A percentile compares a stretch with the other conserved stretches of the same genome.
These are phyloP conservation scores for Mucor sp. DNA, from an alignment of 371 early-diverging fungal genomes.

Conservation along the genomic window DNA sequence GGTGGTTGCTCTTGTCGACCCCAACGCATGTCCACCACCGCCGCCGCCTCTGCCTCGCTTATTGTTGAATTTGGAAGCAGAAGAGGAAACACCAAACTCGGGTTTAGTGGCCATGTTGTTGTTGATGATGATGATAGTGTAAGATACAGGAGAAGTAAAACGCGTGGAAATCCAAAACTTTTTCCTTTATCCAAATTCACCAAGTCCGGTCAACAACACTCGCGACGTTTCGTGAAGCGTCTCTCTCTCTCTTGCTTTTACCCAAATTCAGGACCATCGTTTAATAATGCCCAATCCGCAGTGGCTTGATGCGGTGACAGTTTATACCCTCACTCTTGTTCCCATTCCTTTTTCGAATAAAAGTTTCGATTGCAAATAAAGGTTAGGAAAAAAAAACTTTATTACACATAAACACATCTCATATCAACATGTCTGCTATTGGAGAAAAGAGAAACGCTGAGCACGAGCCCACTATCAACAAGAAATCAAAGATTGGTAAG, in stretches of 20 bases:
- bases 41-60: not conserved
- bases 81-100: constrained; percentile 36
- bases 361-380: not conserved
- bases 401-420: not conserved
- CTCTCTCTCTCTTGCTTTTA: too few relatives aligned
- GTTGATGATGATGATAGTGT: not conserved
- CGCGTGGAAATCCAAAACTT: not conserved
- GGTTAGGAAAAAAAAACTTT: not conserved
- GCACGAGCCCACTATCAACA: constrained; percentile 15
- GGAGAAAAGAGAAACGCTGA: constrained; percentile 27
- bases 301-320: constrained; percentile 20
- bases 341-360: not conserved
- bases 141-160: not conserved
- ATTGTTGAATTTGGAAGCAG: constrained; percentile 18
- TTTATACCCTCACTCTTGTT: not conserved
- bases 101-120: constrained; percentile 30
- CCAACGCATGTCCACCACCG: constrained; percentile 2
- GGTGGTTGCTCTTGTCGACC: constrained; percentile 30
- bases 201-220: not conserved
- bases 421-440: constrained; percentile 24
- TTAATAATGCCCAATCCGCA: not conserved
- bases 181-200: not conserved
- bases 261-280: not conserved
- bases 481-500: constrained; percentile 32
- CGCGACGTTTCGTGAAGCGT: constrained; percentile 2